A percentile compares a stretch with the other conserved stretches of the same genome.
These are phyloP conservation scores for Cytauxzoon felis DNA, from an alignment of 169 alveolate species.

Conservation along the genomic window DNA sequence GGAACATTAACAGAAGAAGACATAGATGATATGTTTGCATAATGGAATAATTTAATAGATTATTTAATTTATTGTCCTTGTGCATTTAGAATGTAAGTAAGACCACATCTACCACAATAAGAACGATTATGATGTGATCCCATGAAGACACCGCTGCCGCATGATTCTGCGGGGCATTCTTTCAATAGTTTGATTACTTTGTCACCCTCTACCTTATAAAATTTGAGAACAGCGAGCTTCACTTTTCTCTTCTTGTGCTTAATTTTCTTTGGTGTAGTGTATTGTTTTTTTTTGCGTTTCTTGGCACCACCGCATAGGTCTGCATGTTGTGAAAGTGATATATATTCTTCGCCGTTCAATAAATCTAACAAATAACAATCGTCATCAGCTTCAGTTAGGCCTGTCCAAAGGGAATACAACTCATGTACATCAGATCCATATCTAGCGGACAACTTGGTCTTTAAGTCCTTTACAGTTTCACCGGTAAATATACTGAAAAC, in stretches of 20 bases:
- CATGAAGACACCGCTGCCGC: conserved; percentile 98
- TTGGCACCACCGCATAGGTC: conserved; percentile 86
- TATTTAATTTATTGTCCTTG: background rate
- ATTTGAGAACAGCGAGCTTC: conserved; percentile 92
- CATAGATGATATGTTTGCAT: conserved; percentile 49
- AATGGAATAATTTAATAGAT: conserved; percentile 3
- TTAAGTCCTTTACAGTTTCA: conserved; percentile 42
- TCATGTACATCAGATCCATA: conserved; percentile 9
- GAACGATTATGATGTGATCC: conserved; percentile 97
- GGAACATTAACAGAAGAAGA: conserved; percentile 23
- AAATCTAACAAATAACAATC: conserved; percentile 30
- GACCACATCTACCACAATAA: conserved; percentile 97
- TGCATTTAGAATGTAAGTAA: conserved; percentile 78
- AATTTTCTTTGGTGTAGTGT: conserved; percentile 89
- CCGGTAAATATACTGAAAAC: conserved; percentile 17
- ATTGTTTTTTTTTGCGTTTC: conserved; percentile 89
- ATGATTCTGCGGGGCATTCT: conserved; percentile 89
- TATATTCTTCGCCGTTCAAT: conserved; percentile 4
- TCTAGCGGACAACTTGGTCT: conserved; percentile 5
- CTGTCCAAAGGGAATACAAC: conserved; percentile 49
- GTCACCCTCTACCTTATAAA: conserved; percentile 94
- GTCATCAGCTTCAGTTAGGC: conserved; percentile 46
- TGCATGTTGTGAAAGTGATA: conserved; percentile 42
- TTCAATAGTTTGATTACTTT: conserved; percentile 90
- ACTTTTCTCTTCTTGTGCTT: conserved; percentile 98